These are phyloP conservation scores for Solanum pinnatisectum DNA, from an alignment of 257 asterid genomes.

Conservation along the genomic window DNA sequence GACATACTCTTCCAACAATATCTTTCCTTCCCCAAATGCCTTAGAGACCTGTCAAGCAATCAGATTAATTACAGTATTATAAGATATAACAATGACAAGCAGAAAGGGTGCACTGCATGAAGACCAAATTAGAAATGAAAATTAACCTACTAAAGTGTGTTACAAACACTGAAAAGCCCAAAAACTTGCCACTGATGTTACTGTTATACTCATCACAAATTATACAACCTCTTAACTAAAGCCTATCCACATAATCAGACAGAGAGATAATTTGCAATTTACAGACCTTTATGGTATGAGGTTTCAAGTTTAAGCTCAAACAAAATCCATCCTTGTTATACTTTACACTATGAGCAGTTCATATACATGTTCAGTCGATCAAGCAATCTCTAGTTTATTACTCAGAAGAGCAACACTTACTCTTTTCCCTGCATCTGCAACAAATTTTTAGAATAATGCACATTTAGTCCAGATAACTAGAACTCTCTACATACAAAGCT, in stretches of 20 bases:
- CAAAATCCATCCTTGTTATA: background rate
- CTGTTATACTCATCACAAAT: background rate
- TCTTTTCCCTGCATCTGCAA: background rate
- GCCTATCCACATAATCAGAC: background rate
- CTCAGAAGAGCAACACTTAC: background rate
- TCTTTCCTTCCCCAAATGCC: slow-evolving; percentile 38
- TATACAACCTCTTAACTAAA: background rate
- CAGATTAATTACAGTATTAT: background rate
- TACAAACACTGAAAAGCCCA: background rate
- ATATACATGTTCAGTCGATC: background rate
- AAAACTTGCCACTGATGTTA: background rate
- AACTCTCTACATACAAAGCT: background rate
- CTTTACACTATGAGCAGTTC: background rate
- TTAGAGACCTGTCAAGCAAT: slow-evolving; percentile 36
- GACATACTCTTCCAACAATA: slow-evolving; percentile 41
- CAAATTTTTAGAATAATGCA: background rate
- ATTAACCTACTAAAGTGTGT: background rate
- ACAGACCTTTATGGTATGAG: background rate
- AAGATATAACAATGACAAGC: background rate
- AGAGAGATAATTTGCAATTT: background rate
- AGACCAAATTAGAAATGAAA: background rate
- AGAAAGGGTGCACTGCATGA: background rate
- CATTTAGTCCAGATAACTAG: background rate
- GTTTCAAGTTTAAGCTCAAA: background rate
- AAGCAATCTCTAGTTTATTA: background rate